A percentile compares a stretch with the other conserved stretches of the same genome.
Conservation (phyloP, 2,329 filamentous ascomycete genomes). For the Clonostachys rhizophaga region DNA sequence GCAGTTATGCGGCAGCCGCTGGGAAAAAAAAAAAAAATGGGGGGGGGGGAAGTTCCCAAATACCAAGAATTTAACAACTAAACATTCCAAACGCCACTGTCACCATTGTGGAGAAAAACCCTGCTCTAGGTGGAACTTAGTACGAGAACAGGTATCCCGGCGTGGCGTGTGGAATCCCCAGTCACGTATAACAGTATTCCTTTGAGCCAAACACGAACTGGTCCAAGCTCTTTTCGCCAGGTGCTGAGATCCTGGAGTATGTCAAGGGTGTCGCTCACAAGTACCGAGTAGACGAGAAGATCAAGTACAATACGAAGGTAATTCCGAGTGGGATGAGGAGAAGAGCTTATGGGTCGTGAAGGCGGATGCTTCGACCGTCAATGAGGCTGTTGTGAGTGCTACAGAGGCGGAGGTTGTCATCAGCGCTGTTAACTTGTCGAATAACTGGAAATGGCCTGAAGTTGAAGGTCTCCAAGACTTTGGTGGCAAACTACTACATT, state of each 20-base stretch:
- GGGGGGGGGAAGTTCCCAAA: too few species aligned
- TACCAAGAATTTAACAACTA: too few species aligned
- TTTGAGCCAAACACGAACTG: conserved; percentile 60
- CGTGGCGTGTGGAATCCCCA: conserved; percentile 52
- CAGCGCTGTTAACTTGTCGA: too few species aligned
- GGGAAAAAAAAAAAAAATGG: too few species aligned
- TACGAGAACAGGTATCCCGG: conserved; percentile 55
- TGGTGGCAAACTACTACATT: too few species aligned
- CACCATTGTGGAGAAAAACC: conserved; percentile 24
- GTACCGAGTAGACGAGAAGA: conserved; percentile 30
- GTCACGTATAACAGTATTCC: conserved; percentile 55
- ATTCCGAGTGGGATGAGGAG: conserved; percentile 28
- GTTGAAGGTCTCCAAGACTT: too few species aligned
- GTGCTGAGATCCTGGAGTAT: conserved; percentile 52
- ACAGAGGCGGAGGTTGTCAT: too few species aligned
- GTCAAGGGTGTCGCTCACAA: conserved; percentile 44
- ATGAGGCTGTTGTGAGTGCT: too few species aligned
- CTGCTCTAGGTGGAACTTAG: conserved; percentile 53
- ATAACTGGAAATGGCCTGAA: too few species aligned
- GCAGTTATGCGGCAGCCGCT: too few species aligned
- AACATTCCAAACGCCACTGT: conserved; percentile 33
- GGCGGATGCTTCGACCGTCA: too few species aligned
- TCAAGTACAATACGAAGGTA: conserved; percentile 30
- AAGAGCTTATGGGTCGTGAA: conserved; percentile 19
- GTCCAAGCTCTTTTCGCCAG: conserved; percentile 51